Conservation (phyloP, 2,329 filamentous ascomycete genomes). For the Monilinia fructigena region DNA sequence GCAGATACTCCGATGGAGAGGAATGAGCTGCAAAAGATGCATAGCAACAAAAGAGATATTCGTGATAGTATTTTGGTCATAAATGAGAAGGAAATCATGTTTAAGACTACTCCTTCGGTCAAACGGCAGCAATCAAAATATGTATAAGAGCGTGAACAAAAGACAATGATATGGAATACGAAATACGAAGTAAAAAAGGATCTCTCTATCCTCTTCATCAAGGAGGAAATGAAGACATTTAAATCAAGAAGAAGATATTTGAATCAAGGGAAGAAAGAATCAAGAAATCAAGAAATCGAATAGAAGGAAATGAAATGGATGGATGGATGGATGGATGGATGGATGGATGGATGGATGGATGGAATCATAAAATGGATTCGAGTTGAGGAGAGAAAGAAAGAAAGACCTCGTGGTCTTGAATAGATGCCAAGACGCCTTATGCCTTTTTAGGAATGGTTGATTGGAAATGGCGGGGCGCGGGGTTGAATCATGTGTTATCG, state of each 20-base stretch:
- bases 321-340: background rate
- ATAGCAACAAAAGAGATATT: slow-evolving; percentile 9
- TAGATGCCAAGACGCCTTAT: background rate
- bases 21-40: slow-evolving; percentile 2
- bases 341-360: background rate
- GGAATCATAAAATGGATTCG: background rate
- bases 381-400: background rate
- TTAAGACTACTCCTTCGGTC: background rate
- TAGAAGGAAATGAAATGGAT: too few species aligned
- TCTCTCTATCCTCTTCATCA: background rate
- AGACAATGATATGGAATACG: background rate
- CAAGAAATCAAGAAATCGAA: background rate
- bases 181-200: background rate
- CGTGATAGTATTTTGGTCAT: background rate
- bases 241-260: background rate
- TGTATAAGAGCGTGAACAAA: background rate
- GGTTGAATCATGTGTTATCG: background rate
- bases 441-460: background rate
- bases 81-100: slow-evolving; percentile 5
- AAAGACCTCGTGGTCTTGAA: slow-evolving; percentile 1
- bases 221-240: slow-evolving; percentile 16
- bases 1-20: slow-evolving; percentile 18
- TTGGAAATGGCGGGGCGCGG: slow-evolving; percentile 1
- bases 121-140: background rate
- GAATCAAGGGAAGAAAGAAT: background rate